Evolutionary conservation across 345 rosid genomes (phyloP), one percentile per base, ranked within the genome.

Genomic region (Noccaea caerulescens): DNA sequence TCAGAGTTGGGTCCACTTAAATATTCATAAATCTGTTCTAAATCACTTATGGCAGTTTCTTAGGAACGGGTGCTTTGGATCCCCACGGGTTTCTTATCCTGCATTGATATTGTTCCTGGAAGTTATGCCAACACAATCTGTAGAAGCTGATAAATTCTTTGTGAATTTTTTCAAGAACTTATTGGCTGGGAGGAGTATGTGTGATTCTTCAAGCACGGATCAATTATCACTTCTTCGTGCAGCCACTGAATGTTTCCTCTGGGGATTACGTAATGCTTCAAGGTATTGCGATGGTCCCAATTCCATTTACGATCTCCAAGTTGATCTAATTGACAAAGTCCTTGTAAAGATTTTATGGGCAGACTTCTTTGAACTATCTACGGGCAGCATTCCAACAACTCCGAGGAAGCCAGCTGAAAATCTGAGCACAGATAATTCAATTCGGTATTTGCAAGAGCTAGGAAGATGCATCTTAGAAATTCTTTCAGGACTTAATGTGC

Each of bases 51-150:
- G 94, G 93, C 77, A 85, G 83, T 93, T 93, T 81, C 88, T 93
- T 66, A 82, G 77, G 78, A 86, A 81, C 63, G 96, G 96, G 43
- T 94, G 97, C 76, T 93, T 83, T 81, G 96, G 95, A 38, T 91
- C 99, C 69, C 87, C 85, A 76, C 88, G 74, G 77, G 84, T 86
- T 77, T 93, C 99, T 60, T 93, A 91, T 86, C 99, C 96, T 30
- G 91, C 96, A 47, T 74, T 91, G 73, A 77, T 94, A 71, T 75
- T 91, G 65, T 89, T 87, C 75, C 80, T 94, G 42, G 90, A 85
- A 32, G 46, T 73, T 80, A 72, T 87, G 79, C 97, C 97, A 79
- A 60, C 82, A 33, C 81, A 84, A 78, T 79, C 75, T 59, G 58
- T 89, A 67, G 73, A 56, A 18, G 89, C 83, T 34, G 95, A 89